Conservation (phyloP, 805 yeast species). For the Aciculoconidium aculeatum region DNA sequence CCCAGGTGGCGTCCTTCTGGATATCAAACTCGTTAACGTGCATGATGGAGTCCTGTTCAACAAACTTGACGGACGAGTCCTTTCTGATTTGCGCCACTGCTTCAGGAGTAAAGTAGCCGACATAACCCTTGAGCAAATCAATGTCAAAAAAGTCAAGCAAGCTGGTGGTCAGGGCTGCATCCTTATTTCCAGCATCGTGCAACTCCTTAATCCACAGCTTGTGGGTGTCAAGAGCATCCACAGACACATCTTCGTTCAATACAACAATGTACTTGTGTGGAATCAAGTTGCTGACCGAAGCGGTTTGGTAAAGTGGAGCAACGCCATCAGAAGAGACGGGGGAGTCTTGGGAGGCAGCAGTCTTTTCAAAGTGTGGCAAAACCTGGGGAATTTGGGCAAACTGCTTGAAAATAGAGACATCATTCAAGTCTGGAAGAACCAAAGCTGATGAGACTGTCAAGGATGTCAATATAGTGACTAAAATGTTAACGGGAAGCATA, state of each 20-base stretch:
- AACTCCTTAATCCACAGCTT: conserved; percentile 6
- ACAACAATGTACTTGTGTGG: conserved; percentile 11
- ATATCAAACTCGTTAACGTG: conserved; percentile 19
- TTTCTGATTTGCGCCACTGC: conserved; percentile 11
- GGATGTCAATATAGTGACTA: conserved; percentile 4
- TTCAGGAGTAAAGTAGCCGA: conserved; percentile 15
- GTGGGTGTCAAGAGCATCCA: conserved; percentile 4
- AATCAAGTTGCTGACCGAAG: conserved; percentile 3
- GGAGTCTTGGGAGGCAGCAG: conserved; percentile 1
- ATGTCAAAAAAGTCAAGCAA: conserved; percentile 9
- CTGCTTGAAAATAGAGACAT: conserved; percentile 5
- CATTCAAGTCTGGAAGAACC: conserved; percentile 4
- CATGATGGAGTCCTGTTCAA: conserved; percentile 20
- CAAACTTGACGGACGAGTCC: conserved; percentile 14
- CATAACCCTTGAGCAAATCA: conserved; percentile 13
- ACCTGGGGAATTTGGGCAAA: conserved; percentile 2
- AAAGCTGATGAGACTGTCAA: conserved; percentile 2
- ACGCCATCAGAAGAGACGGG: not conserved
- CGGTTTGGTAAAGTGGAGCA: conserved; percentile 3
- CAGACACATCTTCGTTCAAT: conserved; percentile 7
- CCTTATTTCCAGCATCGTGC: conserved; percentile 2
- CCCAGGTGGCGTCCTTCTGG: conserved; percentile 38
- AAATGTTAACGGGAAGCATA: conserved; percentile 6
- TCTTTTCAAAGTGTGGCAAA: too few relatives aligned
- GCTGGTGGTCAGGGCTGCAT: conserved; percentile 12